phyloP scores from a whole-genome alignment of 2,329 filamentous ascomycete species.

The Calycina marina region DNA sequence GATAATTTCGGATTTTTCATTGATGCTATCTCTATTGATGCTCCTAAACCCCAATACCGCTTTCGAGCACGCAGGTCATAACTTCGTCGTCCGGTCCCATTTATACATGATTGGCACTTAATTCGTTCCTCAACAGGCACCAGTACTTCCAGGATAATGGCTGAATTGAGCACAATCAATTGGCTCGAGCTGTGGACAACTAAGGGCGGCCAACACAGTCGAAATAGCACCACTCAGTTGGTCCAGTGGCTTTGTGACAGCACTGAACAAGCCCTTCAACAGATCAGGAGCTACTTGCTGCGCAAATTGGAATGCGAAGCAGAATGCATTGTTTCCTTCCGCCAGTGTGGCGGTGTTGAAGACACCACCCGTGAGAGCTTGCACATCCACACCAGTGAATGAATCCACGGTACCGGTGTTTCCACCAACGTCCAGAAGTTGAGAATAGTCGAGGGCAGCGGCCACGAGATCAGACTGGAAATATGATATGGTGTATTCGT shows the following conservation, averaged over 20 bases:
- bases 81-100: too few relatives aligned
- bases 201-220: neutral
- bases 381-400: slow-evolving; percentile 32
- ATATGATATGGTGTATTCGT: slow-evolving; percentile 25
- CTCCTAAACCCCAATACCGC: too few relatives aligned
- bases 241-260: slow-evolving; percentile 21
- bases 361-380: slow-evolving; percentile 29
- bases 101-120: too few relatives aligned
- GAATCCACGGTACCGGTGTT: slow-evolving; percentile 37
- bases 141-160: slow-evolving; percentile 4
- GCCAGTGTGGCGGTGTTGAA: slow-evolving; percentile 28
- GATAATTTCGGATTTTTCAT: too few relatives aligned
- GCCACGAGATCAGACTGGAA: slow-evolving; percentile 26
- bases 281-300: slow-evolving; percentile 28
- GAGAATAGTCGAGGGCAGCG: slow-evolving; percentile 26
- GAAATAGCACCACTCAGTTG: slow-evolving; percentile 6
- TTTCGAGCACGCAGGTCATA: too few relatives aligned
- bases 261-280: slow-evolving; percentile 24
- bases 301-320: slow-evolving; percentile 27
- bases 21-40: too few relatives aligned
- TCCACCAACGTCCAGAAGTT: slow-evolving; percentile 33
- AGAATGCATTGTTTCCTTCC: slow-evolving; percentile 33
- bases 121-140: too few relatives aligned
- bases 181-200: slow-evolving; percentile 3
- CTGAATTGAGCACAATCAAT: slow-evolving; percentile 5